phyloP scores from a whole-genome alignment of 164 flowering plant species.

The Vitis amurensis region DNA sequence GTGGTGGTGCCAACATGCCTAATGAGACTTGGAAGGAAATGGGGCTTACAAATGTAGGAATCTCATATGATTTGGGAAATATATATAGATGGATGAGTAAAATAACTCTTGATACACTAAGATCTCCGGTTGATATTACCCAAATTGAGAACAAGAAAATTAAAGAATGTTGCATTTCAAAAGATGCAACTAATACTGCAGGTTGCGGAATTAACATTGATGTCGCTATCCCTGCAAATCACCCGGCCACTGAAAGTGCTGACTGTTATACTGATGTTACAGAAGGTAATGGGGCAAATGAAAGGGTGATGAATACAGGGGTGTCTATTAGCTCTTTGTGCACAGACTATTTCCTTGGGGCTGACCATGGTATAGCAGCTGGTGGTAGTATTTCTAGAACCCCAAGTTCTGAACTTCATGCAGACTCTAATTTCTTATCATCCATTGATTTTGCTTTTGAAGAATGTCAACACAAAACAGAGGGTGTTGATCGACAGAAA shows the following conservation, averaged over 20 bases:
- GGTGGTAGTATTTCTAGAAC: conserved; percentile 13
- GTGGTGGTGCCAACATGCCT: conserved; percentile 10
- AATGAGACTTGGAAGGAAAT: conserved; percentile 22
- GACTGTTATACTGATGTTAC: conserved; percentile 8
- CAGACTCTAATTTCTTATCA: conserved; percentile 27
- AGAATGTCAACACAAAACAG: conserved; percentile 11
- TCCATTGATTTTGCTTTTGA: conserved; percentile 17
- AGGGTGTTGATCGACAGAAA: conserved; percentile 10
- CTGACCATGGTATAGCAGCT: conserved; percentile 13
- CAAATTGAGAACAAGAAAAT: conserved; percentile 22
- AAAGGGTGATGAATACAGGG: not conserved
- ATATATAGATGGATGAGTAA: conserved; percentile 50
- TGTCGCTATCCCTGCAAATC: conserved; percentile 1
- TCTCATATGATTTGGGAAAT: conserved; percentile 34
- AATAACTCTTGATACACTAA: conserved; percentile 20
- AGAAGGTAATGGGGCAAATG: no score
- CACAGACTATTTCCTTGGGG: conserved; percentile 32
- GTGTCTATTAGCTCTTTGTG: conserved; percentile 20
- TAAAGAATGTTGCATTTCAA: conserved; percentile 18
- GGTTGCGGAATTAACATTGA: conserved; percentile 4
- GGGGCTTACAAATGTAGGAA: conserved; percentile 27
- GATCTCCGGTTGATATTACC: conserved; percentile 14
- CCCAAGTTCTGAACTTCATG: conserved; percentile 25
- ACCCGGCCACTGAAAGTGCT: conserved; percentile 7
- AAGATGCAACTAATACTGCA: conserved; percentile 4